phyloP scores from a whole-genome alignment of 2,329 filamentous ascomycete genomes.

The Trichoderma sp. region DNA sequence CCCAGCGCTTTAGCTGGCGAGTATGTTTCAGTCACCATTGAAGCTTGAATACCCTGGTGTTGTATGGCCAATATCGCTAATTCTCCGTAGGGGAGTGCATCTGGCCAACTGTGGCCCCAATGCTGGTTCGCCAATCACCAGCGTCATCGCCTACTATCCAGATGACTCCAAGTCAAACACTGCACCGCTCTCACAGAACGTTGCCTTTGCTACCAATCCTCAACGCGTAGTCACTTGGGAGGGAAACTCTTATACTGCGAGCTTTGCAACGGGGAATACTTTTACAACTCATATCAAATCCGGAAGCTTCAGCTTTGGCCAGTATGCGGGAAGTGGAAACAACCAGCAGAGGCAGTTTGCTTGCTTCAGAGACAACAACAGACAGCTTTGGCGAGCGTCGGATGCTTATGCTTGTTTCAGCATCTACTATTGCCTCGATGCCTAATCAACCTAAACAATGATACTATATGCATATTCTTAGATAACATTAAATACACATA shows the following conservation, averaged over 20 bases:
- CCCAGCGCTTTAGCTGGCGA: constrained; percentile 2
- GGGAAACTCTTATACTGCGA: background rate
- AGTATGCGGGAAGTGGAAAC: constrained; percentile 3
- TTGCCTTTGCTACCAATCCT: constrained; percentile 1
- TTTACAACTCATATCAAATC: background rate
- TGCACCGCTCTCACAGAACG: background rate
- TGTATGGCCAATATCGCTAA: background rate
- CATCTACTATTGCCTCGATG: constrained; percentile 12
- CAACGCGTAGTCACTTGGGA: background rate
- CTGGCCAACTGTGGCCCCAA: constrained; percentile 7
- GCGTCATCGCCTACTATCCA: constrained; percentile 9
- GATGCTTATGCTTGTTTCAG: constrained; percentile 5
- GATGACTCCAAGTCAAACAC: constrained; percentile 5
- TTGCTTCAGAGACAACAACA: constrained; percentile 10
- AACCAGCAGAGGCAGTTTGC: constrained; percentile 6
- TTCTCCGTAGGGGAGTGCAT: background rate
- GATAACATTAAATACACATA: no score
- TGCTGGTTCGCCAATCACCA: background rate
- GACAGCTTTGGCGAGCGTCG: background rate
- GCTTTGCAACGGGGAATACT: background rate
- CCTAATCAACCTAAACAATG: background rate
- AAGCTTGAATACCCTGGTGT: no score
- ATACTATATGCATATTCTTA: no score
- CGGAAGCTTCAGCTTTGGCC: constrained; percentile 4
- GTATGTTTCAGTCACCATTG: background rate